These are phyloP conservation scores for Zygoascus tannicola DNA, from an alignment of 805 yeast species.

Conservation along the genomic window DNA sequence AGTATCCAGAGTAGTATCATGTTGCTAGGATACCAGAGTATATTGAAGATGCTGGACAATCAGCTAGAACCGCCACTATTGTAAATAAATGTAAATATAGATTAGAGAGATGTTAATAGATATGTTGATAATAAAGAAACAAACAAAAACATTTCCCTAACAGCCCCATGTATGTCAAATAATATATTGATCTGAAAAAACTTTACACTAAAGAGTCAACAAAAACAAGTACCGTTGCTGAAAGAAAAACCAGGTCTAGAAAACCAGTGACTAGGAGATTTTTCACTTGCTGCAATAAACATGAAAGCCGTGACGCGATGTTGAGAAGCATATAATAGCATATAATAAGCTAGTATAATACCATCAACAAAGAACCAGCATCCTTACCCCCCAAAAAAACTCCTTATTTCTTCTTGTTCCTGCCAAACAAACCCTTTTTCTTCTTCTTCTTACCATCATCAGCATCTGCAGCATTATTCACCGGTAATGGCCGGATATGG, in stretches of 20 bases:
- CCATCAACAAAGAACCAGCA: too few species aligned
- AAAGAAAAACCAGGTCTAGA: background rate
- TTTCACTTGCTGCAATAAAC: too few species aligned
- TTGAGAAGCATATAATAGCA: too few species aligned
- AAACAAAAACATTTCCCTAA: background rate
- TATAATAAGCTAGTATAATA: too few species aligned
- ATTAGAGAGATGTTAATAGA: background rate
- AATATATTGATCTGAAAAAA: too few species aligned
- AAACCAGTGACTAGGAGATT: too few species aligned
- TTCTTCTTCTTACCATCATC: constrained; percentile 44
- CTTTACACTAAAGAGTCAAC: too few species aligned
- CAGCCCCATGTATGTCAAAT: too few species aligned
- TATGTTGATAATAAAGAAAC: background rate
- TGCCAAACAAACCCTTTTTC: constrained; percentile 75
- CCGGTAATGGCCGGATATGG: constrained; percentile 40
- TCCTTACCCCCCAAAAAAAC: too few species aligned
- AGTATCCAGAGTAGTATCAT: constrained; percentile 89
- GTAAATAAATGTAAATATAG: background rate
- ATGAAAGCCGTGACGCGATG: too few species aligned
- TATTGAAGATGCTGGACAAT: constrained; percentile 47
- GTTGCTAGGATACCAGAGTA: constrained; percentile 77
- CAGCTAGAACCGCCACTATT: background rate
- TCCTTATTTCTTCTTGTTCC: constrained; percentile 45
- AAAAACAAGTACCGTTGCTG: background rate
- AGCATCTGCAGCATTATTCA: constrained; percentile 13